phyloP scores from a whole-genome alignment of 257 asterid species.

The Nicotiana benthamiana region DNA sequence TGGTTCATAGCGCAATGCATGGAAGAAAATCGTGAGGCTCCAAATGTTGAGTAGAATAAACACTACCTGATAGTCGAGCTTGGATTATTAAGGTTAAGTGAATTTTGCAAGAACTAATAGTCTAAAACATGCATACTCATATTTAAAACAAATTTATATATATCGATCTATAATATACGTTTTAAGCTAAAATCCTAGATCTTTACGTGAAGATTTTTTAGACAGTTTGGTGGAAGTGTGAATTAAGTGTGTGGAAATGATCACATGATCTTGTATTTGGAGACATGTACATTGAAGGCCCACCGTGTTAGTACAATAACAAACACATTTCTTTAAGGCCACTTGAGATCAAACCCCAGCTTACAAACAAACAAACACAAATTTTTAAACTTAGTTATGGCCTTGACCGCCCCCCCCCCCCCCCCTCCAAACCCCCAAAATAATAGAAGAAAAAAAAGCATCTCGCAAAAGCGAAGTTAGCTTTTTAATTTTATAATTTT shows the following conservation, averaged over 20 bases:
- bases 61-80: background rate
- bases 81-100: too few species aligned
- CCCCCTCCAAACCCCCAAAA: too few species aligned
- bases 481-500: too few species aligned
- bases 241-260: constrained; percentile 18
- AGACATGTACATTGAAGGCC: constrained; percentile 31
- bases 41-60: background rate
- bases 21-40: background rate
- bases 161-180: too few species aligned
- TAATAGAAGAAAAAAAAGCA: too few species aligned
- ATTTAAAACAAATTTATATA: too few species aligned
- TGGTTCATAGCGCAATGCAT: background rate
- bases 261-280: constrained; percentile 32
- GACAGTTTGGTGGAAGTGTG: constrained; percentile 10
- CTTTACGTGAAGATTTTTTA: background rate
- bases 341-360: constrained; percentile 14
- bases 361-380: constrained; percentile 9
- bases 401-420: background rate
- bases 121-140: too few species aligned
- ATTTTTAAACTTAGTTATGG: constrained; percentile 2
- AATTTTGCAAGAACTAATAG: too few species aligned
- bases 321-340: constrained; percentile 11
- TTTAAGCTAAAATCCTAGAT: background rate
- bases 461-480: too few species aligned
- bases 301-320: constrained; percentile 24